phyloP scores from a whole-genome alignment of 2,329 filamentous ascomycete species.

The Aspergillus spinulosporus region DNA sequence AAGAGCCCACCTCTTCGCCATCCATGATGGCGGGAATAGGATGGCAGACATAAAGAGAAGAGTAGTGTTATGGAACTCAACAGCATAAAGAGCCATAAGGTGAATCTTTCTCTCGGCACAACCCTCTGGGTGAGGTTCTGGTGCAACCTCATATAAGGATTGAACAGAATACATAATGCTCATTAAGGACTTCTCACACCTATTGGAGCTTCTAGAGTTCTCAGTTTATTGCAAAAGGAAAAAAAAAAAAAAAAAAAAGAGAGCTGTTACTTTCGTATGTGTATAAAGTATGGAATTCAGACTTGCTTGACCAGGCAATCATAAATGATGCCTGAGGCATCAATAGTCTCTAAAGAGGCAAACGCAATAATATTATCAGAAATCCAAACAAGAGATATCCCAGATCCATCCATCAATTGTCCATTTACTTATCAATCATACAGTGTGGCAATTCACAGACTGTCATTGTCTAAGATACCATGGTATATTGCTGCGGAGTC shows the following conservation, averaged over 20 bases:
- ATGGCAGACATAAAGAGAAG: neutral
- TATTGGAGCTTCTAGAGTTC: neutral
- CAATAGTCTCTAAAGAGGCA: neutral
- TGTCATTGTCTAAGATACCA: neutral
- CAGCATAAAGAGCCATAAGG: neutral
- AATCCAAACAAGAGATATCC: too few species aligned
- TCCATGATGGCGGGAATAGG: neutral
- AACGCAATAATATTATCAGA: neutral
- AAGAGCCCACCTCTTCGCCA: neutral
- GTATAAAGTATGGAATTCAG: neutral
- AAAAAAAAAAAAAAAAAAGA: neutral
- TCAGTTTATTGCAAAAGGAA: too few species aligned
- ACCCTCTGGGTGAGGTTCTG: neutral
- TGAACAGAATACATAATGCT: neutral
- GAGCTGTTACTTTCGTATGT: neutral
- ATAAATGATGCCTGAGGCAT: neutral
- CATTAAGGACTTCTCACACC: neutral
- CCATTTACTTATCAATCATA: too few species aligned
- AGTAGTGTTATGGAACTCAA: neutral
- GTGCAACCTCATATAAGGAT: neutral
- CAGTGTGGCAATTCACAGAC: too few species aligned
- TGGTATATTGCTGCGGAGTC: neutral
- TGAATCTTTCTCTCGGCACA: slow-evolving; percentile 5
- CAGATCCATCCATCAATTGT: too few species aligned
- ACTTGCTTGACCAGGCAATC: neutral